These are phyloP conservation scores for Colletotrichum liaoningense DNA, from an alignment of 2,329 filamentous ascomycete species.

Conservation along the genomic window DNA sequence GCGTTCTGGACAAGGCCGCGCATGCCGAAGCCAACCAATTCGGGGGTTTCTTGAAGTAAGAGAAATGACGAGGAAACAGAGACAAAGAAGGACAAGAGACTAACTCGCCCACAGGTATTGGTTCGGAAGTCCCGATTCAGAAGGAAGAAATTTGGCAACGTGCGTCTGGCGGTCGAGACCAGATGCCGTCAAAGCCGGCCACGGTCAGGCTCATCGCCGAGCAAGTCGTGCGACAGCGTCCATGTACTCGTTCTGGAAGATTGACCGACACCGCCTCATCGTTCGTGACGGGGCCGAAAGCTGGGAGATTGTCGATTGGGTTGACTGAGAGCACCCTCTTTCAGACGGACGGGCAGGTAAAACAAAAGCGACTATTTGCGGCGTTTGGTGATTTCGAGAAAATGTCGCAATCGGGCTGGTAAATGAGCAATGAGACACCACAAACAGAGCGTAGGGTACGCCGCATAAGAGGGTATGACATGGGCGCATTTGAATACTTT, in stretches of 20 bases:
- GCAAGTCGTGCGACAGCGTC: slow-evolving; percentile 74
- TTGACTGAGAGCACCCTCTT: slow-evolving; percentile 41
- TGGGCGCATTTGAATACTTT: slow-evolving; percentile 3
- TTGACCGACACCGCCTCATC: slow-evolving; percentile 76
- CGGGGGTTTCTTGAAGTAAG: slow-evolving; percentile 81
- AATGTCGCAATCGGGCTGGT: slow-evolving; percentile 27
- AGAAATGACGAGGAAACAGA: slow-evolving; percentile 36
- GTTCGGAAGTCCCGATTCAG: slow-evolving; percentile 80
- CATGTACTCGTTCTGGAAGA: slow-evolving; percentile 74
- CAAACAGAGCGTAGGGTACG: not conserved
- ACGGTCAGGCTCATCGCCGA: slow-evolving; percentile 70
- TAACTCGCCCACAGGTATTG: slow-evolving; percentile 72
- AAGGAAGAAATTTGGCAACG: slow-evolving; percentile 84
- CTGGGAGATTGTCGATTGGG: slow-evolving; percentile 75
- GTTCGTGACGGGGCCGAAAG: slow-evolving; percentile 72
- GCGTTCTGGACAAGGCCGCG: slow-evolving; percentile 79
- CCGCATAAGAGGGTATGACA: not conserved
- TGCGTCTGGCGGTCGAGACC: slow-evolving; percentile 73
- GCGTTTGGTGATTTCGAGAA: slow-evolving; percentile 23
- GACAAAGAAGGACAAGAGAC: not conserved
- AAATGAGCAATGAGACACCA: slow-evolving; percentile 19
- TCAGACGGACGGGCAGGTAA: not conserved
- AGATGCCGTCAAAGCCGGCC: slow-evolving; percentile 69
- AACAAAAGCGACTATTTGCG: slow-evolving; percentile 8
- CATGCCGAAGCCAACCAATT: slow-evolving; percentile 83